Base-by-base conservation (phyloP, 2,329 filamentous ascomycete genomes). In the Monosporascus sp. region DNA sequence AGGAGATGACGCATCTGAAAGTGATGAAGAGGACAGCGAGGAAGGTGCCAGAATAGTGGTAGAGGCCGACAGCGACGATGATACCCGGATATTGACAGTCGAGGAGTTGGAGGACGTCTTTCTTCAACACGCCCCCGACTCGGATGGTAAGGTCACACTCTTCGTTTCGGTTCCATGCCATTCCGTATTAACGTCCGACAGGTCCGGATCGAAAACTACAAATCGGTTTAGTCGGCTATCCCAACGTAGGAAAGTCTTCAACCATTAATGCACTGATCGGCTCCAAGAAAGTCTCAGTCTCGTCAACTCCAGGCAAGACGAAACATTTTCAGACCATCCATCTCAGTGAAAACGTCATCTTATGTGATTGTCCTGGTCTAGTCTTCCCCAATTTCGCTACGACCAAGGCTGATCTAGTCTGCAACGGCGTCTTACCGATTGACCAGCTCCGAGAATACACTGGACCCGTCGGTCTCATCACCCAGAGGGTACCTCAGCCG, bases 281-380 rank as follows among this genome's bases (percentile, higher is more conserved):
- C 49, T 87, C 94, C 52, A 99, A 97, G 77, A 99, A 97, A 75
- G 94, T 99, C 6, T 97, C 93, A 0, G 95, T 99, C 40, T 99
- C 94, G 17, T 88, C 93, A 16, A 99, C 94, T 1, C 94, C 94
- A 4, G 94, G 94, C 69, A 99, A 99, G 76, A 99, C 94, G 16
- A 99, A 99, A 77, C 94, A 99, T 67, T 99, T 99, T 76, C 94
- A 99, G 72, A 99, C 94, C 1, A 94, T 99, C 55, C 92, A 97
- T 69, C 83, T 99, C 34, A 94, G 89, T 55, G 88, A 94, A 1
- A 84, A 86, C 55, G 91, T 99, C 58, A 82, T 97, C 47, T 83
- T 99, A 7, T 97, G 94, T 73, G 94, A 99, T 85, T 99, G 94
- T 68, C 94, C 94, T 9, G 94, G 94, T 86, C 86, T 99, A 20